Evolutionary conservation across 1,139 yeast genomes (phyloP), one percentile per base, ranked within the genome.

Genomic region (Casaregolazyma lundiana): DNA sequence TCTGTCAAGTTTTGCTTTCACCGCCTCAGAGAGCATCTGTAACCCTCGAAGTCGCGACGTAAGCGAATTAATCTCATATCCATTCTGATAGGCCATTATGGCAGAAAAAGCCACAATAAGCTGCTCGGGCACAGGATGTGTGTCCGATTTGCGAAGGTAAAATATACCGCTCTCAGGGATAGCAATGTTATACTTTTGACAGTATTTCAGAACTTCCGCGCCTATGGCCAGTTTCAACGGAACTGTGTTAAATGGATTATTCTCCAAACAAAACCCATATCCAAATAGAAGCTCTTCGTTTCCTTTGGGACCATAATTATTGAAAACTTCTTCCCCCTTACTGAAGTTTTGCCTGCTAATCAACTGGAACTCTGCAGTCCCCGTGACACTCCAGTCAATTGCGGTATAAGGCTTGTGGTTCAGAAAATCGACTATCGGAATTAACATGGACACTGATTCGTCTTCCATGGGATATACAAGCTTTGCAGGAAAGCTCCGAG

Each of bases 241-340:
- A 1, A 84, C 80, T 2, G 77, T 66, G 56, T 89, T 96, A 40
- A 77, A 76, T 1, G 68, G 62, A 58, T 87, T 88, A 36, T 75
- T 66, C 18, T 76, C 76, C 2, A 84, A 46, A 19, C 81, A 78
- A 65, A 88, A 88, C 0, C 96, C 97, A 56, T 76, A 76, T 2
- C 76, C 76, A 32, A 67, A 57, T 29, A 76, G 53, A 19, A 83
- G 69, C 55, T 87, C 96, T 58, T 84, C 88, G 59, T 89, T 89
- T 0, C 94, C 83, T 61, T 88, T 89, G 50, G 81, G 77, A 1
- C 97, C 97, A 63, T 90, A 89, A 63, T 86, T 88, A 62, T 89
- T 88, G 62, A 65, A 82, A 1, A 88, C 56, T 58, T 87, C 84
- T 3, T 61, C 59, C 0, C 78, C 81, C 6, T 54, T 55, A 1